phyloP scores from a whole-genome alignment of 768 basidiomycete species.

The Lactarius sanguifluus region DNA sequence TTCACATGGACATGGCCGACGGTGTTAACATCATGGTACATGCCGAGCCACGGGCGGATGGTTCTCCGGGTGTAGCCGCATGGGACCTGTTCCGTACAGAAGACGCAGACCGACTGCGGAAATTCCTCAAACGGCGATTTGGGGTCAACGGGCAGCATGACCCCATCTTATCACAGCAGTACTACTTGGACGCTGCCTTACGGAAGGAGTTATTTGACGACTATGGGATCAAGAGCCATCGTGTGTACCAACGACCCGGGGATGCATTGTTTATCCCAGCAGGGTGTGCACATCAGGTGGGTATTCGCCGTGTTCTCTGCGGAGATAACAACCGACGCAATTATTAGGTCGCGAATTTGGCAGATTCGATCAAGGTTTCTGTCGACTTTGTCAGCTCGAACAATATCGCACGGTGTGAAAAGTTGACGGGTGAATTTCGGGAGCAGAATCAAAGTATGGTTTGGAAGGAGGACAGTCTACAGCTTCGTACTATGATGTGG shows the following conservation, averaged over 20 bases:
- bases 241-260: constrained; percentile 88
- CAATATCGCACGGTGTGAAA: constrained; percentile 84
- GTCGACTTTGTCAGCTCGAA: constrained; percentile 94
- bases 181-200: constrained; percentile 74
- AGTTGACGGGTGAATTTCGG: constrained; percentile 84
- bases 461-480: constrained; percentile 95
- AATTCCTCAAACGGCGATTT: constrained; percentile 68
- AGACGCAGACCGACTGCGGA: constrained; percentile 75
- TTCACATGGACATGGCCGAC: constrained; percentile 92
- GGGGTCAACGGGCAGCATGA: constrained; percentile 59
- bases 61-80: constrained; percentile 71
- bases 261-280: constrained; percentile 96
- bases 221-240: constrained; percentile 71
- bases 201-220: constrained; percentile 66
- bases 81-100: constrained; percentile 90
- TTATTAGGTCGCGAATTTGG: constrained; percentile 78
- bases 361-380: constrained; percentile 96
- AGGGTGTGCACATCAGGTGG: constrained; percentile 86
- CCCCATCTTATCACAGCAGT: constrained; percentile 88
- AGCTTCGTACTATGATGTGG: constrained; percentile 92
- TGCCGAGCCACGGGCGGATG: constrained; percentile 57
- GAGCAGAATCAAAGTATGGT: constrained; percentile 82
- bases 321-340: constrained; percentile 5
- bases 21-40: constrained; percentile 87
- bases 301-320: constrained; percentile 28